Percentiles rank a stretch among this genome's conserved stretches.
Conservation (phyloP, 805 yeast species). For the Lipomyces sp. region DNA sequence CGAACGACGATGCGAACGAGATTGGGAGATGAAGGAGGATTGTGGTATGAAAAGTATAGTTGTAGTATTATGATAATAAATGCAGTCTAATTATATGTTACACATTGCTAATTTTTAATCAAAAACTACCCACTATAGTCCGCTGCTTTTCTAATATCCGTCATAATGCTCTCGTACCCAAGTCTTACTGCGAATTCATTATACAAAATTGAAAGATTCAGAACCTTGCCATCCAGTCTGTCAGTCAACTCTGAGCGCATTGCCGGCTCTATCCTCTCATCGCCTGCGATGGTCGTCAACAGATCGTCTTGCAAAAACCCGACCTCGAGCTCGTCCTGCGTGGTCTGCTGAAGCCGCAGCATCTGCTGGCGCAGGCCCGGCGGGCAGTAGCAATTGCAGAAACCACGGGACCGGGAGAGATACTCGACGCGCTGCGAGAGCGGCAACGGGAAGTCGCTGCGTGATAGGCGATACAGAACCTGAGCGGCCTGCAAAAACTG, state of each 20-base stretch:
- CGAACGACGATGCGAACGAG: no score
- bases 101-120: neutral
- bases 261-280: conserved; percentile 39
- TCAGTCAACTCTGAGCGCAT: conserved; percentile 51
- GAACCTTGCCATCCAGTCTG: conserved; percentile 59
- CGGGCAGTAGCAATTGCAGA: conserved; percentile 80
- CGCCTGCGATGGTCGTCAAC: conserved; percentile 40
- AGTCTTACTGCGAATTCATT: conserved; percentile 84
- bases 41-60: no score
- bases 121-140: conserved; percentile 49
- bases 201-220: conserved; percentile 72
- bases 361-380: conserved; percentile 73
- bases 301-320: conserved; percentile 80
- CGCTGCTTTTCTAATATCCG: conserved; percentile 73
- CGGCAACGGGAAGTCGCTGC: conserved; percentile 57
- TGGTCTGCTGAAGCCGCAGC: conserved; percentile 62
- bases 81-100: neutral
- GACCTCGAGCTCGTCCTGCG: conserved; percentile 79
- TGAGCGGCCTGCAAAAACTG: conserved; percentile 80
- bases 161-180: conserved; percentile 79
- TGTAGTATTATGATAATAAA: neutral
- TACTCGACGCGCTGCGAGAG: conserved; percentile 78
- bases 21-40: no score
- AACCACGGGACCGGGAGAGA: conserved; percentile 87
- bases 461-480: conserved; percentile 67